Evolutionary conservation across 495 filamentous ascomycete species (phyloP), one percentile per base, ranked within the genome.

Genomic region (Pseudomonodictys pantanalensis): DNA sequence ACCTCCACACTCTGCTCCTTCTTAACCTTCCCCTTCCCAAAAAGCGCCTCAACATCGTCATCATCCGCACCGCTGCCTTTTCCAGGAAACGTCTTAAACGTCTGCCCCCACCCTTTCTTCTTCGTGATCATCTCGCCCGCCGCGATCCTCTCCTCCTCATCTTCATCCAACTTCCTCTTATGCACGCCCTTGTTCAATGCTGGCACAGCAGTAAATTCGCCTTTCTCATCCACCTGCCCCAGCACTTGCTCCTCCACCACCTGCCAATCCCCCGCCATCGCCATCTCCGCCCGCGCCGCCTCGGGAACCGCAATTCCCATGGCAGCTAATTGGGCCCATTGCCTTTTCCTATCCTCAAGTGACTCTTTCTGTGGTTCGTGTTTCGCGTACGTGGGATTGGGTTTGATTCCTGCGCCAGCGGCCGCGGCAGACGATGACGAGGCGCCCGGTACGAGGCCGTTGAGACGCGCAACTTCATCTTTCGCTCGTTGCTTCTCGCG

Each of bases 231-330:
- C 5, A 41, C 38, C 58, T 66, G 48, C 41, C 43, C 41, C 2
- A 59, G 35, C 4, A 48, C 23, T n/a, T 64, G 76, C 68, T 85
- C 82, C 2, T 81, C 79, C 0, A 88, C 81, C 6, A 86, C 86
- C 66, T 88, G 80, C 93, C 93, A 99, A 43, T 93, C 88, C 20
- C 93, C 90, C n/a, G 85, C 85, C 77, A 96, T 80, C 3, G 91
- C 91, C 83, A 96, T 85, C 52, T 91, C 87, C 6, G 77, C 73
- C 49, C 90, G 77, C 62, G 85, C 84, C 65, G 92, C 86, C 26
- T 91, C 85, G 10, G 93, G 93, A 30, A 97, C 82, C 17, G 82
- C 81, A 41, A 99, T 83, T 0, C 93, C 93, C 79, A 99, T 82
- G 47, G 86, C 89, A 3, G 86, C 90, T 2, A 99, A 77, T 73